These are phyloP conservation scores for Tolypocladium endophyticum DNA, from an alignment of 2,329 filamentous ascomycete genomes.

Conservation along the genomic window DNA sequence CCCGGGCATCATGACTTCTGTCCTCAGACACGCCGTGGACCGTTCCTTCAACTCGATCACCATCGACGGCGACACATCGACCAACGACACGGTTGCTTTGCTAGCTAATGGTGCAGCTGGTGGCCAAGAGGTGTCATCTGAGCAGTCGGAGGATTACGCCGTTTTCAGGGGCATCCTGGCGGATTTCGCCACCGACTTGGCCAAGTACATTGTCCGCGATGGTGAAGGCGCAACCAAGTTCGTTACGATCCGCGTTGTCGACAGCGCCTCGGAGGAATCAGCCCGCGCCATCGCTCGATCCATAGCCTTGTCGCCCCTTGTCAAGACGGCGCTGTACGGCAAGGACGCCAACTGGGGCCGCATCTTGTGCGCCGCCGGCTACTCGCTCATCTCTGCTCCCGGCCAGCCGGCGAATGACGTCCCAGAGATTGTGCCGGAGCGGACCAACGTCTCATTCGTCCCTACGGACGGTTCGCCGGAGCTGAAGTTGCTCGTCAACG, in stretches of 20 bases:
- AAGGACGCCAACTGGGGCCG: constrained; percentile 98
- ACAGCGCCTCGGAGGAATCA: constrained; percentile 56
- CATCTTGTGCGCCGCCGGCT: constrained; percentile 89
- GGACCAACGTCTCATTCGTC: constrained; percentile 69
- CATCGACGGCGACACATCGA: constrained; percentile 93
- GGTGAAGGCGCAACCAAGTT: constrained; percentile 98
- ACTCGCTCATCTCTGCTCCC: constrained; percentile 53
- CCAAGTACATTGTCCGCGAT: constrained; percentile 88
- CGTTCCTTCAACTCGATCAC: constrained; percentile 94
- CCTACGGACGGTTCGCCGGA: constrained; percentile 68
- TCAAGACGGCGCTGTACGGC: constrained; percentile 95
- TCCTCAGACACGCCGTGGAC: constrained; percentile 66
- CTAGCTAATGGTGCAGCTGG: constrained; percentile 93
- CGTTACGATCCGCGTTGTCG: constrained; percentile 77
- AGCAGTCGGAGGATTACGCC: constrained; percentile 50
- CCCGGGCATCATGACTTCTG: constrained; percentile 51
- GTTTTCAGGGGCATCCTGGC: constrained; percentile 63
- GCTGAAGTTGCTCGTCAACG: constrained; percentile 65
- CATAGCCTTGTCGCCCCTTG: constrained; percentile 83
- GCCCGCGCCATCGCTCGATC: constrained; percentile 74
- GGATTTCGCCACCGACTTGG: constrained; percentile 70
- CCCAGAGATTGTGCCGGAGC: constrained; percentile 53
- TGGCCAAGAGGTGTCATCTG: constrained; percentile 49
- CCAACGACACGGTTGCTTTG: constrained; percentile 90
- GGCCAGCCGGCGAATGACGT: constrained; percentile 48